Evolutionary conservation across 306 rosid species (phyloP).

Genomic region (Oxytropis ochrocephala): DNA sequence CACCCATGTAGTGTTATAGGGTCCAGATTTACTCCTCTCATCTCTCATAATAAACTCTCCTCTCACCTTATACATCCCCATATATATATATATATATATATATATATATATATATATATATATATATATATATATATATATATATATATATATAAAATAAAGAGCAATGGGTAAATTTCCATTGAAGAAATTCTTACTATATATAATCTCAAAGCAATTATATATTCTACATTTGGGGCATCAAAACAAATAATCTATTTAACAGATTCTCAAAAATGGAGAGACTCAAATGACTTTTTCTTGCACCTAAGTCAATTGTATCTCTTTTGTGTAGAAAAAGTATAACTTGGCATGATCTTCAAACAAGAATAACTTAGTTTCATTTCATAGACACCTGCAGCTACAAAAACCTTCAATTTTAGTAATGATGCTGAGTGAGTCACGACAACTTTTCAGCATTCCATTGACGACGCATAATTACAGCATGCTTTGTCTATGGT

Average conservation of each 20-base stretch:
- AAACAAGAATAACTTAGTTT: neutral
- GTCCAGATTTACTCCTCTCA: no score
- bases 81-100: no score
- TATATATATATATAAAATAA: no score
- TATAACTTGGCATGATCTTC: neutral
- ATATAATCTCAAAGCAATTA: neutral
- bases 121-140: no score
- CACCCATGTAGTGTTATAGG: no score
- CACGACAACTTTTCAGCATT: neutral
- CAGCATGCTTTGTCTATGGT: neutral
- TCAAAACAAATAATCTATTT: neutral
- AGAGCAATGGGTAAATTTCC: no score
- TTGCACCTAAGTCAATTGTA: neutral
- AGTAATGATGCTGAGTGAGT: neutral
- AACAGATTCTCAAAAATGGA: neutral
- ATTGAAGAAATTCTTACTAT: neutral
- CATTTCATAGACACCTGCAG: slow-evolving; percentile 2
- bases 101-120: no score
- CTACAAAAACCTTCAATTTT: neutral
- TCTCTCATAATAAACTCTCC: no score
- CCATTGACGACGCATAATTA: neutral
- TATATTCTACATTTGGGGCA: neutral
- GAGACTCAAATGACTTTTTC: neutral
- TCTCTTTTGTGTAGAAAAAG: neutral
- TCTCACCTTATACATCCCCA: no score